These are phyloP conservation scores for Clonostachys sp. DNA, from an alignment of 2,329 filamentous ascomycete genomes.

Conservation along the genomic window DNA sequence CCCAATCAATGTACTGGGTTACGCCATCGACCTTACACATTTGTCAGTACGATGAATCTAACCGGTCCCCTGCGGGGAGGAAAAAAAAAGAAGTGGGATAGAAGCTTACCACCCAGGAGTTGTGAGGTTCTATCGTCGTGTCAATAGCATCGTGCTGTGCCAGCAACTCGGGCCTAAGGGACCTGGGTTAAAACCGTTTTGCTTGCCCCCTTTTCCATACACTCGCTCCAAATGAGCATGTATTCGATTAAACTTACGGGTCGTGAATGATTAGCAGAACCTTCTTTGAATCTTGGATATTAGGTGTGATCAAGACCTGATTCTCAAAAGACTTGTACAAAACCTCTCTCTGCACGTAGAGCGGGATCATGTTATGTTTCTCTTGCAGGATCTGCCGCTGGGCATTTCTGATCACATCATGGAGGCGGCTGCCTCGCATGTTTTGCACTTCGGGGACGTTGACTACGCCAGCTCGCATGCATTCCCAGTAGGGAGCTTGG, in stretches of 20 bases:
- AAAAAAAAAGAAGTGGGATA: no score
- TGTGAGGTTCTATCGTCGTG: constrained; percentile 73
- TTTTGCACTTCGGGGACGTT: constrained; percentile 45
- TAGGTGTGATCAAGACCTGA: constrained; percentile 77
- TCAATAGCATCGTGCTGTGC: constrained; percentile 66
- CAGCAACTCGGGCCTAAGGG: constrained; percentile 60
- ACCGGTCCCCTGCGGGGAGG: no score
- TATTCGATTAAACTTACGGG: constrained; percentile 52
- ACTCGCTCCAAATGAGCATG: no score
- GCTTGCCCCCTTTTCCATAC: constrained; percentile 1
- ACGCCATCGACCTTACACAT: constrained; percentile 68
- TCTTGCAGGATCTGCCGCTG: constrained; percentile 69
- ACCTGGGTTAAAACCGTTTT: neutral
- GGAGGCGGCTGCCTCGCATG: constrained; percentile 58
- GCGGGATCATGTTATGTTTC: constrained; percentile 71
- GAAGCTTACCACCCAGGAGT: constrained; percentile 75
- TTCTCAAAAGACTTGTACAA: constrained; percentile 78
- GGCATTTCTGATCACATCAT: constrained; percentile 74
- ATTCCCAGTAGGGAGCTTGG: constrained; percentile 78
- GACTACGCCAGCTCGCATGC: constrained; percentile 68
- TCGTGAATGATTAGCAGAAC: constrained; percentile 88
- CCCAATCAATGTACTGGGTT: constrained; percentile 81
- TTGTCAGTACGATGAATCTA: no score
- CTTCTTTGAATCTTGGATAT: constrained; percentile 60
- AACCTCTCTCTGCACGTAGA: constrained; percentile 72